These are phyloP conservation scores for Phyllosticta paracitricarpa DNA, from an alignment of 2,329 filamentous ascomycete species.

Conservation along the genomic window DNA sequence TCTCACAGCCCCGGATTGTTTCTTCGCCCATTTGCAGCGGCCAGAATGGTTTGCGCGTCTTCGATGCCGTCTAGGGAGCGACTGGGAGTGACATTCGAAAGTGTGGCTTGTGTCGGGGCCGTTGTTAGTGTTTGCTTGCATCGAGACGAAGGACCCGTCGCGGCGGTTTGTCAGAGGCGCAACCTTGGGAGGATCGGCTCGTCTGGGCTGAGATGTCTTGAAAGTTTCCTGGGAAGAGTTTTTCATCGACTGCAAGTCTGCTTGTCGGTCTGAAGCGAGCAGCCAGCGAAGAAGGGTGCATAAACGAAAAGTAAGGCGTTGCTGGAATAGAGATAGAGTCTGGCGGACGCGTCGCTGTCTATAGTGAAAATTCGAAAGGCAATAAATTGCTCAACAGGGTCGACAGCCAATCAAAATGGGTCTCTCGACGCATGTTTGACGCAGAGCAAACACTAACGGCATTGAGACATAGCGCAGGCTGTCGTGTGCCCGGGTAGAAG, in stretches of 20 bases:
- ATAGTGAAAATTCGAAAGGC: not conserved
- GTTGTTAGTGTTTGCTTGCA: not conserved
- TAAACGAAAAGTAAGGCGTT: not conserved
- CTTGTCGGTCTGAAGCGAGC: not conserved
- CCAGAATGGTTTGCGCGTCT: not conserved
- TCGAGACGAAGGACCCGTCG: not conserved
- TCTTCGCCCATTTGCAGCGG: not conserved
- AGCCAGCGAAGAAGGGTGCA: not conserved
- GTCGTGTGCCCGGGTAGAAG: not conserved
- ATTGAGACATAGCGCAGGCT: not conserved
- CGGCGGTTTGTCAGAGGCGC: not conserved
- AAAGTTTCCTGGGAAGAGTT: not conserved
- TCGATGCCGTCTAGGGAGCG: not conserved
- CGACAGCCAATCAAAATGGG: not conserved
- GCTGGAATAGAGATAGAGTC: not conserved
- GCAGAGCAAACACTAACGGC: not conserved
- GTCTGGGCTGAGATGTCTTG: not conserved
- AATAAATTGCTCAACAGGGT: not conserved
- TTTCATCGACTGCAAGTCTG: not conserved
- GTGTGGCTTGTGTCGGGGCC: not conserved
- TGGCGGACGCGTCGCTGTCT: not conserved
- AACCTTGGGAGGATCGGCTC: not conserved
- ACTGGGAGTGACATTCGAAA: not conserved
- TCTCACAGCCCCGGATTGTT: not conserved
- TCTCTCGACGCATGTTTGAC: not conserved